Conservation (phyloP, 2,329 filamentous ascomycete genomes). For the Colletotrichum abscissum region DNA sequence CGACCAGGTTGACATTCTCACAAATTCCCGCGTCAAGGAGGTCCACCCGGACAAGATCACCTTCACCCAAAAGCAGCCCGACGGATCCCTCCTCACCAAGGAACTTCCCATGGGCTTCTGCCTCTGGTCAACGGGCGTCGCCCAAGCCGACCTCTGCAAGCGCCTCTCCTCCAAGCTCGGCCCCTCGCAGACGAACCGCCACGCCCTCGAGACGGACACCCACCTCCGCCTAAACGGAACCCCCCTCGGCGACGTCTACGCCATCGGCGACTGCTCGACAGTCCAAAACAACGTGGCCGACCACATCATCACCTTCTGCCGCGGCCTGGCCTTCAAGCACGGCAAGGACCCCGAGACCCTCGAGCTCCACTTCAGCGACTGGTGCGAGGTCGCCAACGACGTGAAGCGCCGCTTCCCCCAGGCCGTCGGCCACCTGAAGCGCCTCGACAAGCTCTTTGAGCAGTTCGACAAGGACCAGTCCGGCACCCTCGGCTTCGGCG, state of each 20-base stretch:
- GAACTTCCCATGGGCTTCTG: slow-evolving; percentile 97
- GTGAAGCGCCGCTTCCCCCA: slow-evolving; percentile 94
- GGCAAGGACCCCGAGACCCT: slow-evolving; percentile 91
- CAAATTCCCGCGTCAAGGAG: slow-evolving; percentile 93
- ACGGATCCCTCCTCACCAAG: slow-evolving; percentile 83
- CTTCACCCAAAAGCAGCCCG: slow-evolving; percentile 83
- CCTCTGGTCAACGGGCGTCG: slow-evolving; percentile 95
- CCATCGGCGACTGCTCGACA: slow-evolving; percentile 94
- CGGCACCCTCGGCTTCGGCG: slow-evolving; percentile 93
- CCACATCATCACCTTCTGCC: slow-evolving; percentile 90
- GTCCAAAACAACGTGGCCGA: slow-evolving; percentile 98
- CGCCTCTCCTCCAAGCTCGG: slow-evolving; percentile 81
- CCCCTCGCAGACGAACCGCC: slow-evolving; percentile 83
- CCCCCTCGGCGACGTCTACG: slow-evolving; percentile 93
- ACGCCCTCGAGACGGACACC: slow-evolving; percentile 93
- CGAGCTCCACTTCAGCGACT: slow-evolving; percentile 87
- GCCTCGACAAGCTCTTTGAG: slow-evolving; percentile 90
- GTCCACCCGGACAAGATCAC: slow-evolving; percentile 86
- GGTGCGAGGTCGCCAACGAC: slow-evolving; percentile 84
- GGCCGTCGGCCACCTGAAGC: slow-evolving; percentile 84
- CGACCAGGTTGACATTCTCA: slow-evolving; percentile 91
- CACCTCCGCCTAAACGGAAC: slow-evolving; percentile 91
- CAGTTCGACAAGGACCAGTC: slow-evolving; percentile 94
- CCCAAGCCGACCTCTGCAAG: slow-evolving; percentile 85
- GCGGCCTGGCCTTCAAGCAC: slow-evolving; percentile 89